Conservation (phyloP, 176 grass and related monocot species). For the Musa beccarii region DNA sequence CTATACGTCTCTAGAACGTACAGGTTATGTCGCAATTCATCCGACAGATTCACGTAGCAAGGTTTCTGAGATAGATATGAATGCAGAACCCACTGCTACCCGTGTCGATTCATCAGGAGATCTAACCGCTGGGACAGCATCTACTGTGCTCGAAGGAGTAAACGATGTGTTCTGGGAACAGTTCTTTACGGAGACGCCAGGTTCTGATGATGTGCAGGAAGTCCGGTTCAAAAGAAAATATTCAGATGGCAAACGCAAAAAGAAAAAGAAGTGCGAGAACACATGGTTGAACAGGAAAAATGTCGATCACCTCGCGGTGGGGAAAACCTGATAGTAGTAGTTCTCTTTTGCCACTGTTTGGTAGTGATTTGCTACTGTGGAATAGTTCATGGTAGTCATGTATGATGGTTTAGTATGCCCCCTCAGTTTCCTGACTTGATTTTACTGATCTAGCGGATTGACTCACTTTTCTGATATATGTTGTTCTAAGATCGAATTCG, state of each 20-base stretch:
- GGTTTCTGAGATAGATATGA: slow-evolving; percentile 75
- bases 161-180: slow-evolving; percentile 94
- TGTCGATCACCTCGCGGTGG: slow-evolving; percentile 45
- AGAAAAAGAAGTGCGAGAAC: slow-evolving; percentile 21
- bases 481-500: too few species aligned
- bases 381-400: not conserved
- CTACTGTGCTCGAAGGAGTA: slow-evolving; percentile 25
- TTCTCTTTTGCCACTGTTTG: not conserved
- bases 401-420: not conserved
- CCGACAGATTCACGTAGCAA: slow-evolving; percentile 37
- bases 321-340: slow-evolving; percentile 50
- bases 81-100: slow-evolving; percentile 59
- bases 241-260: slow-evolving; percentile 26
- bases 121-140: slow-evolving; percentile 16
- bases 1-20: slow-evolving; percentile 34
- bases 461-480: too few species aligned
- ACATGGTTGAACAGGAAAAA: slow-evolving; percentile 58
- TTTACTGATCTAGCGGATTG: too few species aligned
- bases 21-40: slow-evolving; percentile 35
- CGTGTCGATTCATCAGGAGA: slow-evolving; percentile 52
- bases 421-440: too few species aligned
- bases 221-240: slow-evolving; percentile 69
- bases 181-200: slow-evolving; percentile 81
- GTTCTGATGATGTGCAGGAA: slow-evolving; percentile 39
- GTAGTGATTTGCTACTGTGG: not conserved